Conservation (phyloP, 129 eudicot species). For the Tagetes erecta region DNA sequence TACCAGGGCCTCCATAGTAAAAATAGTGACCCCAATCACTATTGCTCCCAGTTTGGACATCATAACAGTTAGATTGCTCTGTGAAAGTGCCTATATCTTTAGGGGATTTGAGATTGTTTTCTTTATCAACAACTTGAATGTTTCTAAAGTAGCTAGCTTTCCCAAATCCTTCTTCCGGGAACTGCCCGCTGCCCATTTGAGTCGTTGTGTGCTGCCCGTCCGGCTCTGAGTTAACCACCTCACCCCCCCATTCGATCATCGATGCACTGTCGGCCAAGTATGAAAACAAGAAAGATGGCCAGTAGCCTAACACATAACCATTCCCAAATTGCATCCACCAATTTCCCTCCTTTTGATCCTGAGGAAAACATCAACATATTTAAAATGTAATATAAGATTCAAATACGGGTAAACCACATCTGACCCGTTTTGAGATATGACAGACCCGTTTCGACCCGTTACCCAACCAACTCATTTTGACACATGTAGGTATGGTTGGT, state of each 20-base stretch:
- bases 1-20: conserved; percentile 94
- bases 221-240: conserved; percentile 70
- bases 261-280: conserved; percentile 76
- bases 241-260: conserved; percentile 95
- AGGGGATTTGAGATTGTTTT: conserved; percentile 74
- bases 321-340: conserved; percentile 97
- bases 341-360: conserved; percentile 90
- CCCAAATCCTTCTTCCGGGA: conserved; percentile 86
- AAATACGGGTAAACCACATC: not conserved
- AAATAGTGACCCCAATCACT: conserved; percentile 89
- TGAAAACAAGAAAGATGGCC: conserved; percentile 86
- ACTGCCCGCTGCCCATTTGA: conserved; percentile 92
- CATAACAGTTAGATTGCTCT: conserved; percentile 87
- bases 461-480: not conserved
- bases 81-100: conserved; percentile 77
- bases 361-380: conserved; percentile 9
- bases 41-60: conserved; percentile 77
- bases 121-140: conserved; percentile 78
- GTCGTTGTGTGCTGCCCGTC: conserved; percentile 84
- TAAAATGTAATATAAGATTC: not conserved
- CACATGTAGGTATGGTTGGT: not conserved
- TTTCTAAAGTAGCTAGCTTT: conserved; percentile 83
- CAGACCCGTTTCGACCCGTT: not conserved
- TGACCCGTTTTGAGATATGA: not conserved
- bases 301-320: conserved; percentile 74